A percentile compares a stretch with the other conserved stretches of the same genome.
Evolutionary conservation across 2,329 filamentous ascomycete genomes (phyloP).

Genomic region (Anisogramma anomala): DNA sequence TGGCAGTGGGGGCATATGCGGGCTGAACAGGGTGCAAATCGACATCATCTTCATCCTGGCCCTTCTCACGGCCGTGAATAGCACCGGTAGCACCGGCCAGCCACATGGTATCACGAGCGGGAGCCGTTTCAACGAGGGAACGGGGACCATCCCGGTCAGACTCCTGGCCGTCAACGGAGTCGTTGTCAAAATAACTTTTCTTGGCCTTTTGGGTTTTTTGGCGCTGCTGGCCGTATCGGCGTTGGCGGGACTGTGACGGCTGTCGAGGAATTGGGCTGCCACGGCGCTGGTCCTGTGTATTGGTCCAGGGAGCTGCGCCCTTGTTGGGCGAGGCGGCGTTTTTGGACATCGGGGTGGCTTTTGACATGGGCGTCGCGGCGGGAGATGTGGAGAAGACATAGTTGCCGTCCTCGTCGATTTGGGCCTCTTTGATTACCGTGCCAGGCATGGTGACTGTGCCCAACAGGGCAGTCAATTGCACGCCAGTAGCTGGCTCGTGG

Average conservation of each 20-base stretch:
- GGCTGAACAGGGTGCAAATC: too few relatives aligned
- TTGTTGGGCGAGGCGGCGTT: not conserved
- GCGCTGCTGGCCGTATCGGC: not conserved
- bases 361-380: not conserved
- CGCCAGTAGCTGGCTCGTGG: too few relatives aligned
- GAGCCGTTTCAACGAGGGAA: too few relatives aligned
- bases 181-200: not conserved
- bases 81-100: too few relatives aligned
- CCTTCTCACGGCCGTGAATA: too few relatives aligned
- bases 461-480: too few relatives aligned
- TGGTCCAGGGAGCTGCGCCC: not conserved
- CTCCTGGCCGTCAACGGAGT: too few relatives aligned
- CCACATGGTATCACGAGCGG: too few relatives aligned
- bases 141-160: too few relatives aligned
- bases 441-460: not conserved
- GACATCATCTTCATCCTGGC: too few relatives aligned
- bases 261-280: not conserved
- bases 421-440: not conserved
- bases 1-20: too few relatives aligned
- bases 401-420: not conserved
- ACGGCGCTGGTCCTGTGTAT: not conserved
- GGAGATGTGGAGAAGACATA: not conserved
- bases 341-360: not conserved
- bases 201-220: not conserved
- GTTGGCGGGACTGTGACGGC: not conserved